Evolutionary conservation across 768 basidiomycete species (phyloP).

Genomic region (Trametes meyenii): DNA sequence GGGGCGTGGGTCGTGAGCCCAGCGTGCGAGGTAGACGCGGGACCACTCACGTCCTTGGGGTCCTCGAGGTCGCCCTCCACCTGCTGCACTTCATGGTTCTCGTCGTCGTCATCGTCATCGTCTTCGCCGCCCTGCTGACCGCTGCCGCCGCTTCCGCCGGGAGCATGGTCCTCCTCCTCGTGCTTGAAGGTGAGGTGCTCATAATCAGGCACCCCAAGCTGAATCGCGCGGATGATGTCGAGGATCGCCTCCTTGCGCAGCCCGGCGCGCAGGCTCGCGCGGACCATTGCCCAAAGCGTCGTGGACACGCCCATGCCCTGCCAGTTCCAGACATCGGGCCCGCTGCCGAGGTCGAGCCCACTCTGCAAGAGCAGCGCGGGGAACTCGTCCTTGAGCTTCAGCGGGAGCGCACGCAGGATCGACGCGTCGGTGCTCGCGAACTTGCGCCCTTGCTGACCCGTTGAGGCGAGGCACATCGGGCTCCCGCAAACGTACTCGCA

Average conservation of each 20-base stretch:
- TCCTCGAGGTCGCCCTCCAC: constrained; percentile 27
- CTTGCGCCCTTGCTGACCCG: constrained; percentile 56
- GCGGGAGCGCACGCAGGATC: constrained; percentile 70
- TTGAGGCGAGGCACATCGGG: constrained; percentile 44
- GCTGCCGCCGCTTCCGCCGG: constrained; percentile 34
- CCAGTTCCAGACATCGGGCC: constrained; percentile 74
- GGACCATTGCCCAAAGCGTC: constrained; percentile 74
- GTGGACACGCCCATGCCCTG: constrained; percentile 71
- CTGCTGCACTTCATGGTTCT: constrained; percentile 23
- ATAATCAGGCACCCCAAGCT: constrained; percentile 49
- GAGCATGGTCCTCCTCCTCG: constrained; percentile 39
- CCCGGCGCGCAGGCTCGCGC: constrained; percentile 58
- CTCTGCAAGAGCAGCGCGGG: constrained; percentile 64
- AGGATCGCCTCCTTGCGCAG: constrained; percentile 64
- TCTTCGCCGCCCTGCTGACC: constrained; percentile 17
- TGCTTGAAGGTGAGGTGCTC: constrained; percentile 28
- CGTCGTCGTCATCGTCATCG: constrained; percentile 37
- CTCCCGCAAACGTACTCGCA: constrained; percentile 76
- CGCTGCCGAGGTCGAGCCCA: constrained; percentile 57
- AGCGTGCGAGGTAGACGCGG: not conserved
- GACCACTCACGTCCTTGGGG: constrained; percentile 35
- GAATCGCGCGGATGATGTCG: constrained; percentile 58
- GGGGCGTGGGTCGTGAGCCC: constrained; percentile 15
- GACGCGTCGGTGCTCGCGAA: constrained; percentile 75
- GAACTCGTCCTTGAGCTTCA: constrained; percentile 72